phyloP scores from a whole-genome alignment of 1,284 basidiomycete species.

The Cryptococcus sp. region DNA sequence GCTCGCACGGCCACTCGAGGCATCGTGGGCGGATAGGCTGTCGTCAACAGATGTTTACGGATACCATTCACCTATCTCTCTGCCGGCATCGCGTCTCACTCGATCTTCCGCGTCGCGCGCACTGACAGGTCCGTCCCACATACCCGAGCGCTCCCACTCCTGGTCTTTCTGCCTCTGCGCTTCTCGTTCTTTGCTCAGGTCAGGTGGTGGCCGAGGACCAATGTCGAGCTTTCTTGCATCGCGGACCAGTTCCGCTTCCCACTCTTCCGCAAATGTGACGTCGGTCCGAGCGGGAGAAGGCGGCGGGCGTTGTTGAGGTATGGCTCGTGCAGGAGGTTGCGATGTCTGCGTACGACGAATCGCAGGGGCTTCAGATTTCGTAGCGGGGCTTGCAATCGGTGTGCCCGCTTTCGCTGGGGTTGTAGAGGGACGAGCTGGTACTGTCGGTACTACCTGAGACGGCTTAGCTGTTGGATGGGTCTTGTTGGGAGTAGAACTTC shows the following conservation, averaged over 20 bases:
- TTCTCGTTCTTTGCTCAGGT: conserved; percentile 8
- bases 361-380: too few species aligned
- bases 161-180: conserved; percentile 14
- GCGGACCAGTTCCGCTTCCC: conserved; percentile 18
- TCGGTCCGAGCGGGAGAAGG: conserved; percentile 12
- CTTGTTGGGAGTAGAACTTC: too few species aligned
- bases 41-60: conserved; percentile 1
- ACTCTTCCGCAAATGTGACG: conserved; percentile 16
- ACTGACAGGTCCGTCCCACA: conserved; percentile 25
- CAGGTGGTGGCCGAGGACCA: not conserved
- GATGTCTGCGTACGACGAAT: too few species aligned
- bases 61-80: conserved; percentile 34
- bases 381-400: too few species aligned
- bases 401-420: not conserved
- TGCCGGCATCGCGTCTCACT: conserved; percentile 23
- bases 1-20: conserved; percentile 38
- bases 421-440: not conserved
- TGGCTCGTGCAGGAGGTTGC: not conserved
- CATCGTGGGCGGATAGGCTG: conserved; percentile 38
- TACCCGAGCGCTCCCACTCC: conserved; percentile 36
- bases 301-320: conserved; percentile 1
- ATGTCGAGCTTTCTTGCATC: conserved; percentile 13
- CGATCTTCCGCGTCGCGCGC: conserved; percentile 34
- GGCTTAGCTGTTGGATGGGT: not conserved
- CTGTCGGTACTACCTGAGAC: not conserved